These are phyloP conservation scores for Pseudogymnoascus sp. DNA, from an alignment of 2,329 filamentous ascomycete genomes.

Conservation along the genomic window DNA sequence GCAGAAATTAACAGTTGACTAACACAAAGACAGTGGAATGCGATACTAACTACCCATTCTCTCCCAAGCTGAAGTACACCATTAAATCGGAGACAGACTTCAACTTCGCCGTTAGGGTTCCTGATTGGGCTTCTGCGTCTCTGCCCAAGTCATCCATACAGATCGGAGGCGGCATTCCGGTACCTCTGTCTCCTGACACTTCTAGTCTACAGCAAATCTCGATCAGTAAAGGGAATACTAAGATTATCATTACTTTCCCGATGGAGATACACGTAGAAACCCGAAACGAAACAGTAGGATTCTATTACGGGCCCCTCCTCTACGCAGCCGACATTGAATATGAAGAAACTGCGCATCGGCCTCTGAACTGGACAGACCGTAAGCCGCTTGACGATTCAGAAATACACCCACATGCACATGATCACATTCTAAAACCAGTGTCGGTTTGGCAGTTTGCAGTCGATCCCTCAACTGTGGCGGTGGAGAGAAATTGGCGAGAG, in stretches of 20 bases:
- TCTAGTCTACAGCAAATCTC: constrained; percentile 9
- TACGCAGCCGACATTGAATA: constrained; percentile 35
- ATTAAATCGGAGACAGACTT: constrained; percentile 21
- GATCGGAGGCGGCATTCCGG: not conserved
- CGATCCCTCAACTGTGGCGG: constrained; percentile 29
- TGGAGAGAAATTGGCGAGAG: constrained; percentile 20
- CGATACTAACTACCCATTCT: constrained; percentile 38
- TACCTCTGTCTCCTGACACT: not conserved
- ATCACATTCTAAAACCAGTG: constrained; percentile 30
- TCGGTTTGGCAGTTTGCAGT: constrained; percentile 26
- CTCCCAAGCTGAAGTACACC: constrained; percentile 22
- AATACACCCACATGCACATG: constrained; percentile 21
- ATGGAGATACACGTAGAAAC: constrained; percentile 18
- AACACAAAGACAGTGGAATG: constrained; percentile 33
- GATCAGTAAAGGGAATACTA: constrained; percentile 11
- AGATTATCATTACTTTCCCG: constrained; percentile 13
- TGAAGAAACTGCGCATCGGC: constrained; percentile 18
- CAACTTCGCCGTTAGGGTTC: constrained; percentile 20
- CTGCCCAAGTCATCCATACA: constrained; percentile 7
- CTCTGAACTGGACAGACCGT: constrained; percentile 22
- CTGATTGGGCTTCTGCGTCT: constrained; percentile 15
- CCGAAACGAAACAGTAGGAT: constrained; percentile 31
- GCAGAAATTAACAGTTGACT: not conserved
- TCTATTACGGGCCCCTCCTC: constrained; percentile 37
- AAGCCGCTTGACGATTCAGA: constrained; percentile 17